Evolutionary conservation across 2,329 filamentous ascomycete genomes (phyloP), one percentile per base, ranked within the genome.

Genomic region (Cladosporium oxysporum): DNA sequence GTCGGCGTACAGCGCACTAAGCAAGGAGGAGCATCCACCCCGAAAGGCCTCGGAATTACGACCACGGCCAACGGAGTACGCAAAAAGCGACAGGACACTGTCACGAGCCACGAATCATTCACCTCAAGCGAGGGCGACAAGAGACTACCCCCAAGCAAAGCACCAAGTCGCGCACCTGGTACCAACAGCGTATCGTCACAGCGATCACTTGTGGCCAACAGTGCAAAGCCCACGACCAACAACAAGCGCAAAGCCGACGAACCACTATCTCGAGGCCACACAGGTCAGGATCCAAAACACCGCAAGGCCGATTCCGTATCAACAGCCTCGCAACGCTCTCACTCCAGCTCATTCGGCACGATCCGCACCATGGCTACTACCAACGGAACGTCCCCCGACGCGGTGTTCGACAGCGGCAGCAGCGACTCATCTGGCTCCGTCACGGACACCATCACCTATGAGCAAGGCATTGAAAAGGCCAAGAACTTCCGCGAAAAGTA

Each of bases 401-500:
- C 37, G 33, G 58, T 62, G 21, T 63, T 63, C 26, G 59, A 61
- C 21, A 62, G 60, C 66, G 63, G 62, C 26, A 73, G 71, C 67
- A 71, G 68, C 65, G 70, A 73, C 62, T 73, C 70, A 65, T 67
- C 67, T n/a, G 58, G 60, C 2, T 72, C 69, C 18, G 64, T 72
- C 49, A 68, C 68, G 31, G 68, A 71, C 26, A 68, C 67, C 44
- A 71, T 75, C 67, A 73, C 70, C 23, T 82, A 79, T 75, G 77
- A 76, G 28, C 80, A 82, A 69, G 81, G 79, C 37, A 75, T 83
- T 26, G 77, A 79, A 66, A 71, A 82, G 29, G 82, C 81, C 2
- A 78, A 80, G 69, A 79, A 78, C 58, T 89, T 89, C 75, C 69
- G 71, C 50, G 86, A 87, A 72, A 79, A 78, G 62, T 83, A 83